Evolutionary conservation across 1,139 yeast genomes (phyloP).

Genomic region (Spathaspora jeffriesii): DNA sequence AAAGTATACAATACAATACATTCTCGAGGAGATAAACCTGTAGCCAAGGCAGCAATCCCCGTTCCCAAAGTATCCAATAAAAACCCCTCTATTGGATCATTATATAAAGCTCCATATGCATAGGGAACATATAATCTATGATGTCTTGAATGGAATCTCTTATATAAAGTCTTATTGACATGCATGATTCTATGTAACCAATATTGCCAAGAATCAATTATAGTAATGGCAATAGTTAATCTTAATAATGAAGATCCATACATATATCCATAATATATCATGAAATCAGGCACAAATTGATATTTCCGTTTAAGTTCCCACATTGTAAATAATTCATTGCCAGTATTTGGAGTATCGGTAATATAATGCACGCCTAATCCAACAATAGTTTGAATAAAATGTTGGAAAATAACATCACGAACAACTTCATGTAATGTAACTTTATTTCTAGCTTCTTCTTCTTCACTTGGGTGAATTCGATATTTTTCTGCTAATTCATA

Average conservation of each 20-base stretch:
- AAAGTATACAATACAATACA: conserved; percentile 72
- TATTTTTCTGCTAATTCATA: conserved; percentile 76
- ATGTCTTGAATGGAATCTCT: conserved; percentile 88
- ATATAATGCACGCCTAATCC: conserved; percentile 57
- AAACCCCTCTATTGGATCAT: conserved; percentile 93
- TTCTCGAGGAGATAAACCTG: conserved; percentile 76
- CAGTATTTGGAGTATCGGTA: conserved; percentile 42
- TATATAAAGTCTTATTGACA: conserved; percentile 70
- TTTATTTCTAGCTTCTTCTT: conserved; percentile 72
- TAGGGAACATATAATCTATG: conserved; percentile 94
- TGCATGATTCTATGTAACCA: conserved; percentile 91
- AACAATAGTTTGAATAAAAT: conserved; percentile 71
- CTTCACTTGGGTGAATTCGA: conserved; percentile 91
- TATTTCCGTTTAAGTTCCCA: conserved; percentile 59
- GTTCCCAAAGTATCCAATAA: conserved; percentile 90
- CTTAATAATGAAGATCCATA: conserved; percentile 62
- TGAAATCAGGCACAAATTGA: conserved; percentile 40
- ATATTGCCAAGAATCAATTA: conserved; percentile 96
- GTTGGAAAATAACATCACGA: conserved; percentile 83
- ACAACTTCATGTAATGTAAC: conserved; percentile 71
- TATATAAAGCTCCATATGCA: conserved; percentile 95
- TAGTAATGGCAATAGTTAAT: conserved; percentile 60
- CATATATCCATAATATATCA: conserved; percentile 52
- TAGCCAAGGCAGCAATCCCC: conserved; percentile 70
- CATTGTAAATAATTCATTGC: conserved; percentile 67